Percentiles rank a stretch among this genome's conserved stretches.
Conservation (phyloP, 1,139 yeast genomes). For the Pichia sp. region DNA sequence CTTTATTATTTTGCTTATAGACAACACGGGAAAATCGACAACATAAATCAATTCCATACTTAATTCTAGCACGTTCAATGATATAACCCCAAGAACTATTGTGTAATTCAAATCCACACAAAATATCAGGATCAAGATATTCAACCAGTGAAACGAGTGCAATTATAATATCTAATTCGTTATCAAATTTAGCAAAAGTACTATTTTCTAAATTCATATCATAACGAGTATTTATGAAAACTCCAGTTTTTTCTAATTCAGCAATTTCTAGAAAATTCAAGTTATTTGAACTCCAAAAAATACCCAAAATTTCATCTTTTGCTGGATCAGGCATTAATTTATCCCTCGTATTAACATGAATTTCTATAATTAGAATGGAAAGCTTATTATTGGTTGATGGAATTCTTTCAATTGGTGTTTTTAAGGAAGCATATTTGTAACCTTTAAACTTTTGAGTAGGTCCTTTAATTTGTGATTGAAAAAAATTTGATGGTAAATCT, state of each 20-base stretch:
- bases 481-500: slow-evolving; percentile 20
- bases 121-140: slow-evolving; percentile 74
- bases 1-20: slow-evolving; percentile 43
- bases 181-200: background rate
- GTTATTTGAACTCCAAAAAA: slow-evolving; percentile 46
- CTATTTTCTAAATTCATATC: background rate
- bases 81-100: slow-evolving; percentile 85
- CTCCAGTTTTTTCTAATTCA: slow-evolving; percentile 28
- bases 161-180: slow-evolving; percentile 32
- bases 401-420: slow-evolving; percentile 36
- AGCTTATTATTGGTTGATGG: slow-evolving; percentile 34
- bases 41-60: slow-evolving; percentile 47
- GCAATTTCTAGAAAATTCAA: background rate
- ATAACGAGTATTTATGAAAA: slow-evolving; percentile 26
- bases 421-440: slow-evolving; percentile 30
- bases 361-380: slow-evolving; percentile 55
- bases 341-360: slow-evolving; percentile 52
- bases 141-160: slow-evolving; percentile 52
- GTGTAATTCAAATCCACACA: slow-evolving; percentile 82
- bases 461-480: slow-evolving; percentile 46
- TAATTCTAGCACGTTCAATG: slow-evolving; percentile 52
- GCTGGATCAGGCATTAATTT: slow-evolving; percentile 60
- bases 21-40: slow-evolving; percentile 47
- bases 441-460: slow-evolving; percentile 34
- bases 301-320: slow-evolving; percentile 48